phyloP scores from a whole-genome alignment of 2,329 filamentous ascomycete species.

The Penicillium paneum region DNA sequence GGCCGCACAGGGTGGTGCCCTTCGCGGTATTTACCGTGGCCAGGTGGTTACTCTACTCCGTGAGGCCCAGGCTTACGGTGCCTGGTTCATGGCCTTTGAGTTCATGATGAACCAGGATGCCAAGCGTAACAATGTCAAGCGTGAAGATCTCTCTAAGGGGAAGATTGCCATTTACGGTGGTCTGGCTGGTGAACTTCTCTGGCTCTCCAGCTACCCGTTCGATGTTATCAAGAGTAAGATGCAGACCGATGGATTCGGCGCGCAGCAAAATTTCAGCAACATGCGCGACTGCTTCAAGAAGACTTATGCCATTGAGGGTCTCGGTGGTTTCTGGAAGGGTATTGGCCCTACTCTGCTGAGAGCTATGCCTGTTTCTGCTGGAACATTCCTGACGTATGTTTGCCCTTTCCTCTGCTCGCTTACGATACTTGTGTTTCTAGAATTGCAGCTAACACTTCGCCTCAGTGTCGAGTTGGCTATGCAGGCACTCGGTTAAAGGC shows the following conservation, averaged over 20 bases:
- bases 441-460: slow-evolving; percentile 9
- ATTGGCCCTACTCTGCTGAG: slow-evolving; percentile 85
- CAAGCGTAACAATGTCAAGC: slow-evolving; percentile 68
- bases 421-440: background rate
- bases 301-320: slow-evolving; percentile 73
- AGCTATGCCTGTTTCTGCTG: slow-evolving; percentile 95
- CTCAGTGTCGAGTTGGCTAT: slow-evolving; percentile 47
- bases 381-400: slow-evolving; percentile 81
- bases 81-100: slow-evolving; percentile 95
- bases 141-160: slow-evolving; percentile 73
- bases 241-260: slow-evolving; percentile 92
- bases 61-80: slow-evolving; percentile 90
- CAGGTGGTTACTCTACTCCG: slow-evolving; percentile 79
- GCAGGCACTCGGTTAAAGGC: slow-evolving; percentile 43
- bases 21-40: slow-evolving; percentile 79
- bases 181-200: slow-evolving; percentile 87
- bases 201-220: slow-evolving; percentile 90
- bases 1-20: slow-evolving; percentile 62
- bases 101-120: slow-evolving; percentile 93
- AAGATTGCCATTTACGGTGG: slow-evolving; percentile 93
- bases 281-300: slow-evolving; percentile 90
- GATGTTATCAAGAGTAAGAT: slow-evolving; percentile 99
- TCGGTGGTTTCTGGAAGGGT: slow-evolving; percentile 89
- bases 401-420: background rate
- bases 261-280: slow-evolving; percentile 65